Evolutionary conservation across 164 flowering plant genomes (phyloP), one percentile per base, ranked within the genome.

Genomic region (Magnolia changhungtana): DNA sequence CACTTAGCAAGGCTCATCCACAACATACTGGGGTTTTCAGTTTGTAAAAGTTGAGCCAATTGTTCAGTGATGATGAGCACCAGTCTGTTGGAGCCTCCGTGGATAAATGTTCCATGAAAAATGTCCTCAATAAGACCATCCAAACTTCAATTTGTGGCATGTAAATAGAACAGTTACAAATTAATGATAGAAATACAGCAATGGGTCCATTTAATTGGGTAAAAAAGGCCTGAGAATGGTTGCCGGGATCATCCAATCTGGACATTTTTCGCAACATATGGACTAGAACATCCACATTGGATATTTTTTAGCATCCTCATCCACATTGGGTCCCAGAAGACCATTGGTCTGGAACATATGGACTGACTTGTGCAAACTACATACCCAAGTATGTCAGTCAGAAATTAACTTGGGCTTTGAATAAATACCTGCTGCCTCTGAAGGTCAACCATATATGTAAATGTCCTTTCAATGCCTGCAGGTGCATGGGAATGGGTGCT

Each of bases 401-500:
- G 13, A 10, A 37, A 55, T 59, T 50, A 24, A 65, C 18, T 61
- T 27, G 4, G 19, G 37, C 27, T 49, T 10, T 50, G 45, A 37
- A 37, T 23, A 31, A 16, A 31, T 8, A 64, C 23, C 52, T 7
- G 51, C 63, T 24, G 51, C 59, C n/a, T 68, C 70, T 29, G 20
- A 65, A 65, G 20, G 68, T 64, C 45, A 5, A 37, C 7, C 45
- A 37, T 37, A 37, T 37, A 37, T 37, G 7, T 55, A 55, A 55
- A 55, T 24, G 50, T 45, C 51, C 45, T 69, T 78, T 74, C 16
- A 78, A 55, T 55, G 72, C 51, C 31, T 83, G 86, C 91, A 91
- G 91, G 80, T 78, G 59, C 79, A 81, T 63, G 90, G 88, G 78
- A 78, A 37, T 78, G 83, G 84, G 82, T 79, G 79, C 80, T 87